Percentiles rank a stretch among this genome's conserved stretches.
Conservation (phyloP, 1,284 basidiomycete species). For the Ceratobasidium sp. region DNA sequence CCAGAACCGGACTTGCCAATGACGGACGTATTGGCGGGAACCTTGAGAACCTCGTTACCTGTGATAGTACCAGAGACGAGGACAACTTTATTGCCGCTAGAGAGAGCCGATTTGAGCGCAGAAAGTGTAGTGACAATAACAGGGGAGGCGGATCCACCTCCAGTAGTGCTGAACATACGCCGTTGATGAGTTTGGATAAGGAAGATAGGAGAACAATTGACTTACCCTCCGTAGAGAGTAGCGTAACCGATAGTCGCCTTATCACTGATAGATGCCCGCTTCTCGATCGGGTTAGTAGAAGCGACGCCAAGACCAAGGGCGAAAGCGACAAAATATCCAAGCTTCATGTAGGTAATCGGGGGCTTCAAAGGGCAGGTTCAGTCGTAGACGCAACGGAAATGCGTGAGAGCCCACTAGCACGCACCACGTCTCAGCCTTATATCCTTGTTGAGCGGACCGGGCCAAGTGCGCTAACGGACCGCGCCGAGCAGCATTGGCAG, state of each 20-base stretch:
- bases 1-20: constrained; percentile 4
- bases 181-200: neutral
- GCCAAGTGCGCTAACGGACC: neutral
- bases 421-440: neutral
- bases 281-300: constrained; percentile 9
- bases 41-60: constrained; percentile 10
- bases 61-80: constrained; percentile 54
- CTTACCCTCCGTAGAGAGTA: constrained; percentile 24
- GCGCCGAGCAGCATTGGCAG: neutral
- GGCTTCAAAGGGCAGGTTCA: too few relatives aligned
- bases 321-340: neutral
- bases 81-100: constrained; percentile 63
- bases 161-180: constrained; percentile 23
- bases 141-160: constrained; percentile 23
- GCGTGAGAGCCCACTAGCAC: too few relatives aligned
- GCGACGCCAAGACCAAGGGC: neutral
- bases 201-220: neutral
- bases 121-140: constrained; percentile 60
- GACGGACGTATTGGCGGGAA: neutral
- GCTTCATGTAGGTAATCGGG: neutral
- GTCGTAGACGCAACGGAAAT: too few relatives aligned
- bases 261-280: constrained; percentile 22
- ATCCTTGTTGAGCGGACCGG: neutral
- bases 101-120: constrained; percentile 61
- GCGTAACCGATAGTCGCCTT: constrained; percentile 34